Percentiles rank a stretch among this genome's conserved stretches.
These are phyloP conservation scores for Phaeosphaeriaceae sp. DNA, from an alignment of 2,329 filamentous ascomycete genomes.

Conservation along the genomic window DNA sequence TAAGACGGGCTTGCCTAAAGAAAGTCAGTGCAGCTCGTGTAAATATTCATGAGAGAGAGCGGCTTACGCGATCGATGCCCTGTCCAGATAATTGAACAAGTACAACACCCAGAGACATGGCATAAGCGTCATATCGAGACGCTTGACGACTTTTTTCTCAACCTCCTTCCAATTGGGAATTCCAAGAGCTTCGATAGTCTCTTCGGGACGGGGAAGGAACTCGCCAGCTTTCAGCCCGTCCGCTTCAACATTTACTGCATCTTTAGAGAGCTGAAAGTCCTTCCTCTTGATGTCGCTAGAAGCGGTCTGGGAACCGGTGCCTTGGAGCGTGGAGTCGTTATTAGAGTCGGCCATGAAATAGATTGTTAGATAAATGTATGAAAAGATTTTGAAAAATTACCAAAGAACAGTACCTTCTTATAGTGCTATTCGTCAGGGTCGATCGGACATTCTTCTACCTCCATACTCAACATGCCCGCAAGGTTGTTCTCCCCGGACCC, in stretches of 20 bases:
- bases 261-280: background rate
- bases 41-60: background rate
- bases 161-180: background rate
- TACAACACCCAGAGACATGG: slow-evolving; percentile 48
- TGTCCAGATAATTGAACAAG: slow-evolving; percentile 50
- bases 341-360: too few relatives aligned
- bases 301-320: too few relatives aligned
- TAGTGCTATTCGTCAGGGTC: too few relatives aligned
- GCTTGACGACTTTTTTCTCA: background rate
- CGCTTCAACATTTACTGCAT: background rate
- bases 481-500: too few relatives aligned
- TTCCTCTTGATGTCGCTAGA: too few relatives aligned
- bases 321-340: too few relatives aligned
- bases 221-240: background rate
- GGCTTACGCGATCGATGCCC: slow-evolving; percentile 65
- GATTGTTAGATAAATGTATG: too few relatives aligned
- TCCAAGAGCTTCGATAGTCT: background rate
- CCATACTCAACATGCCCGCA: too few relatives aligned
- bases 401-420: too few relatives aligned
- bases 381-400: too few relatives aligned
- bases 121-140: slow-evolving; percentile 7
- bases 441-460: too few relatives aligned
- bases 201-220: background rate
- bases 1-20: slow-evolving; percentile 60
- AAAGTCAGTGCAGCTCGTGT: background rate